A percentile compares a stretch with the other conserved stretches of the same genome.
Evolutionary conservation across 768 basidiomycete genomes (phyloP).

Genomic region (Suillus plorans): DNA sequence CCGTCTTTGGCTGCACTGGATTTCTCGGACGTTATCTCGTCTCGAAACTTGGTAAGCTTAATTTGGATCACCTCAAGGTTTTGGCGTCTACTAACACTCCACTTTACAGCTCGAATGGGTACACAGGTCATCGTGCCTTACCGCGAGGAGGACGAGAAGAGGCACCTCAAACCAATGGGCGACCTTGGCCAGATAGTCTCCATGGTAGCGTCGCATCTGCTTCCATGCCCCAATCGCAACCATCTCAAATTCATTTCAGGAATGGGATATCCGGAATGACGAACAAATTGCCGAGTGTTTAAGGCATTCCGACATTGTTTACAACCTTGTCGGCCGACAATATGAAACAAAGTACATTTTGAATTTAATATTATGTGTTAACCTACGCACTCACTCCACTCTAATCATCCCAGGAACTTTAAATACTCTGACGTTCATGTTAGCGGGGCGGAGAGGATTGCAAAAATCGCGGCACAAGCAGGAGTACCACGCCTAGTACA

Average conservation of each 20-base stretch:
- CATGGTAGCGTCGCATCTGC: slow-evolving; percentile 57
- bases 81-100: slow-evolving; percentile 7
- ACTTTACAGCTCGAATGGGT: slow-evolving; percentile 72
- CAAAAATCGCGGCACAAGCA: slow-evolving; percentile 69
- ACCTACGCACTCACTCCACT: slow-evolving; percentile 9
- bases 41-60: slow-evolving; percentile 78
- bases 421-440: slow-evolving; percentile 79
- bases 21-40: slow-evolving; percentile 95
- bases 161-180: slow-evolving; percentile 89
- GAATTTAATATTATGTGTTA: slow-evolving; percentile 11
- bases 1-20: slow-evolving; percentile 96
- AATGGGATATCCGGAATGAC: slow-evolving; percentile 93
- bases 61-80: slow-evolving; percentile 3
- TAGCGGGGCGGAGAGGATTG: slow-evolving; percentile 81
- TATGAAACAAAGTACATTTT: slow-evolving; percentile 86
- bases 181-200: slow-evolving; percentile 96
- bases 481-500: slow-evolving; percentile 89
- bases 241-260: slow-evolving; percentile 45
- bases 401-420: slow-evolving; percentile 71
- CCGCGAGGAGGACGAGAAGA: slow-evolving; percentile 90
- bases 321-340: slow-evolving; percentile 93
- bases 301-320: slow-evolving; percentile 93
- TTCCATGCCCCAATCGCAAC: not conserved
- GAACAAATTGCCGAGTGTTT: slow-evolving; percentile 92
- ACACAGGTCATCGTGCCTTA: slow-evolving; percentile 95